phyloP scores from a whole-genome alignment of 257 asterid genomes.

The Apocynum venetum region DNA sequence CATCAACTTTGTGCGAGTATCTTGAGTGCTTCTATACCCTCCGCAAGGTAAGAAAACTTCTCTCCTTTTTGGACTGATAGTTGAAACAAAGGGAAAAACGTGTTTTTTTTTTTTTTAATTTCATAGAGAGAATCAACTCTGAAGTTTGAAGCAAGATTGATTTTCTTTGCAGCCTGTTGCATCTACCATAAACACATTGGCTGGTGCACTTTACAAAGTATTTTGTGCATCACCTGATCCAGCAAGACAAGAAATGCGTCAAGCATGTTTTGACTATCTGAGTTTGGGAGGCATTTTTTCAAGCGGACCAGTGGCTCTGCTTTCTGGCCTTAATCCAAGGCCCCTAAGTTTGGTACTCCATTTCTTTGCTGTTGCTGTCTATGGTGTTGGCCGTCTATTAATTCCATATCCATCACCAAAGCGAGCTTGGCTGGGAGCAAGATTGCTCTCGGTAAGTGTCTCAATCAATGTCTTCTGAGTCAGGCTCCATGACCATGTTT shows the following conservation, averaged over 20 bases:
- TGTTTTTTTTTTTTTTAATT: not conserved
- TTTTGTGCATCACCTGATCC: constrained; percentile 69
- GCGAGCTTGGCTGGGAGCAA: constrained; percentile 48
- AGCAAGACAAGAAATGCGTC: constrained; percentile 64
- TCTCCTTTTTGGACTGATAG: not conserved
- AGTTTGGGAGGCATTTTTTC: constrained; percentile 63
- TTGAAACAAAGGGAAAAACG: not conserved
- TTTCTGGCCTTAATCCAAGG: constrained; percentile 71
- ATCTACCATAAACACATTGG: constrained; percentile 76
- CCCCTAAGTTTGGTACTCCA: constrained; percentile 63
- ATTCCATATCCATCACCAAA: constrained; percentile 67
- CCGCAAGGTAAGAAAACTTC: constrained; percentile 20
- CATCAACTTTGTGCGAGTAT: constrained; percentile 21
- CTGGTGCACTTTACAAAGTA: constrained; percentile 68
- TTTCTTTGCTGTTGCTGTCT: constrained; percentile 69
- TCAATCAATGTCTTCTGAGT: not conserved
- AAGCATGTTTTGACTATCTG: constrained; percentile 67
- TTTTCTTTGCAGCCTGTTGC: constrained; percentile 65
- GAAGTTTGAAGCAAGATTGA: not conserved
- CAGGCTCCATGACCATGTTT: not conserved
- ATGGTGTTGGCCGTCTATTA: constrained; percentile 57
- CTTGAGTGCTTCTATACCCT: constrained; percentile 34
- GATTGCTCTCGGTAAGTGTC: constrained; percentile 49
- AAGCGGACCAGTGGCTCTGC: constrained; percentile 54
- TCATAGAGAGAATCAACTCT: not conserved